A percentile compares a stretch with the other conserved stretches of the same genome.
Conservation (phyloP, 2,329 filamentous ascomycete species). For the Setomelanomma holmii region DNA sequence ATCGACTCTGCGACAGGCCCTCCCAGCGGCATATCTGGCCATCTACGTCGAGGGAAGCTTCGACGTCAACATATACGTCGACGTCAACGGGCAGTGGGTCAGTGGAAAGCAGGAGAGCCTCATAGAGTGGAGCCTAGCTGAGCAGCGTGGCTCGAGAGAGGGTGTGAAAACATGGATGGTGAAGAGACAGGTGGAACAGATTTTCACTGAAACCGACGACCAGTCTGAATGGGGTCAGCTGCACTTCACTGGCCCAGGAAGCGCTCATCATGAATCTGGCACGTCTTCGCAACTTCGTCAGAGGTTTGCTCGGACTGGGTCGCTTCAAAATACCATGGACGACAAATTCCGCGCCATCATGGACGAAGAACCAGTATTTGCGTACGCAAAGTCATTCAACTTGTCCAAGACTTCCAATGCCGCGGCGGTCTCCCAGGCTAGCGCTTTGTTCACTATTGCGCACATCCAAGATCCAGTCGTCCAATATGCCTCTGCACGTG, state of each 20-base stretch:
- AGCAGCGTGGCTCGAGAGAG: conserved; percentile 49
- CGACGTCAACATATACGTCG: conserved; percentile 56
- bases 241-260: conserved; percentile 74
- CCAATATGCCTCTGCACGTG: conserved; percentile 78
- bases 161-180: conserved; percentile 72
- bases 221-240: conserved; percentile 85
- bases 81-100: conserved; percentile 72
- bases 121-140: conserved; percentile 71
- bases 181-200: conserved; percentile 65
- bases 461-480: conserved; percentile 80
- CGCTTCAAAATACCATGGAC: conserved; percentile 71
- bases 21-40: conserved; percentile 82
- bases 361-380: conserved; percentile 82
- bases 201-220: conserved; percentile 76
- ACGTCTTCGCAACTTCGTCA: conserved; percentile 70
- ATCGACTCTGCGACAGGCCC: conserved; percentile 78
- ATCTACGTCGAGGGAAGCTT: conserved; percentile 72
- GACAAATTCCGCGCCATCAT: conserved; percentile 72
- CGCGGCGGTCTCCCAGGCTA: conserved; percentile 38
- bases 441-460: conserved; percentile 75
- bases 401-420: conserved; percentile 25
- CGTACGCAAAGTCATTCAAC: conserved; percentile 62
- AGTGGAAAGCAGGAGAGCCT: conserved; percentile 74
- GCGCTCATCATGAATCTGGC: conserved; percentile 74
- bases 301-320: conserved; percentile 72